A percentile compares a stretch with the other conserved stretches of the same genome.
Conservation (phyloP, 768 basidiomycete genomes). For the Clavulina sp. region DNA sequence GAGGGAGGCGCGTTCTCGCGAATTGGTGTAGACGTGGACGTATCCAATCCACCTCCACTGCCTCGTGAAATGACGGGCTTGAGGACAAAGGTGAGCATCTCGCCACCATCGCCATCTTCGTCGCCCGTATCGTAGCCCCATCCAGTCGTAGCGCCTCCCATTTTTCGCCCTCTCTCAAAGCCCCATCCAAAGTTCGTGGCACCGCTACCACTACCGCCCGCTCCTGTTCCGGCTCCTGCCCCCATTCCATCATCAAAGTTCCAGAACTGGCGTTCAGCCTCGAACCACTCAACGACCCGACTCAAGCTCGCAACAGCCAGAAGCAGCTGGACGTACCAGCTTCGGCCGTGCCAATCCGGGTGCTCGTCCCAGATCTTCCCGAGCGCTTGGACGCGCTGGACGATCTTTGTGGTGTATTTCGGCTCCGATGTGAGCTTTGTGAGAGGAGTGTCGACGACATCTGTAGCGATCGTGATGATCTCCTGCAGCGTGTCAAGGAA, state of each 20-base stretch:
- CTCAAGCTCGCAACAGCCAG: conserved; percentile 90
- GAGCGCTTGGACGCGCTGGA: conserved; percentile 78
- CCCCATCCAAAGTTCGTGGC: no score
- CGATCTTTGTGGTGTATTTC: conserved; percentile 68
- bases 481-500: conserved; percentile 84
- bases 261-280: conserved; percentile 99
- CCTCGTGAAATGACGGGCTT: no score
- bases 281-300: conserved; percentile 99
- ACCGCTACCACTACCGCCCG: no score
- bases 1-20: no score
- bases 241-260: no score
- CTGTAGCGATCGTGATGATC: conserved; percentile 83
- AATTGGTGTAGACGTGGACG: no score
- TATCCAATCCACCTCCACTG: no score
- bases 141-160: no score
- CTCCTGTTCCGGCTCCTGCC: no score
- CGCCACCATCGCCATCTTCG: conserved; percentile 68
- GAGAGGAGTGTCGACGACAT: conserved; percentile 79
- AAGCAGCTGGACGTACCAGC: conserved; percentile 95
- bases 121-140: no score
- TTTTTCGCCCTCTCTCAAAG: no score
- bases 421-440: conserved; percentile 71
- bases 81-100: conserved; percentile 83
- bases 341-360: conserved; percentile 92
- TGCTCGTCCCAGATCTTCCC: conserved; percentile 96